These are phyloP conservation scores for Ichthyophthirius multifiliis DNA, from an alignment of 169 alveolate species.

Conservation along the genomic window DNA sequence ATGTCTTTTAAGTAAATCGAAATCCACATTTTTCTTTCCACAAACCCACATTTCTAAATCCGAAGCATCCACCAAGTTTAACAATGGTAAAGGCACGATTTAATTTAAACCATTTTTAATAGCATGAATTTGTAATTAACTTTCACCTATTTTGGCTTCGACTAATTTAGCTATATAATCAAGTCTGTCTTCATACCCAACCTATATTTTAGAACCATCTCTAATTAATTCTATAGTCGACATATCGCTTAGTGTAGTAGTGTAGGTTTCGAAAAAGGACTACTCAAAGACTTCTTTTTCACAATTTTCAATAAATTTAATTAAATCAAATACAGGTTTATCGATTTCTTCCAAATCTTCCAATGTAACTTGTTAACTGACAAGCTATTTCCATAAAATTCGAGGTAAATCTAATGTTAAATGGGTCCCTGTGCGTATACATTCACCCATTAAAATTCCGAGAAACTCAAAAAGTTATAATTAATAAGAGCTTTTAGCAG, in stretches of 20 bases:
- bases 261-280: conserved; percentile 55
- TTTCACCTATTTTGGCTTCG: conserved; percentile 65
- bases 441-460: conserved; percentile 86
- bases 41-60: conserved; percentile 83
- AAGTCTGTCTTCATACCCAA: conserved; percentile 60
- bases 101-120: conserved; percentile 76
- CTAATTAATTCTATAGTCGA: conserved; percentile 49
- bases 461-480: conserved; percentile 77
- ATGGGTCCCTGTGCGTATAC: conserved; percentile 83
- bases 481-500: conserved; percentile 52
- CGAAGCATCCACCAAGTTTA: conserved; percentile 74
- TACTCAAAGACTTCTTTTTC: conserved; percentile 53
- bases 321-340: conserved; percentile 63
- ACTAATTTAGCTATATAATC: conserved; percentile 62
- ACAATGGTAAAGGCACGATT: conserved; percentile 73
- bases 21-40: conserved; percentile 77
- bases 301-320: conserved; percentile 50
- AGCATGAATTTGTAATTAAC: conserved; percentile 66
- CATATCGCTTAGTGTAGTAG: conserved; percentile 62
- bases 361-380: conserved; percentile 63
- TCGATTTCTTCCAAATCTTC: conserved; percentile 80
- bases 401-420: conserved; percentile 79
- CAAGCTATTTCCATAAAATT: conserved; percentile 83
- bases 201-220: conserved; percentile 65
- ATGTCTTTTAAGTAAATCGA: conserved; percentile 79